A percentile compares a stretch with the other conserved stretches of the same genome.
phyloP scores from a whole-genome alignment of 2,329 filamentous ascomycete species.

The Fusarium solani-melongenae region DNA sequence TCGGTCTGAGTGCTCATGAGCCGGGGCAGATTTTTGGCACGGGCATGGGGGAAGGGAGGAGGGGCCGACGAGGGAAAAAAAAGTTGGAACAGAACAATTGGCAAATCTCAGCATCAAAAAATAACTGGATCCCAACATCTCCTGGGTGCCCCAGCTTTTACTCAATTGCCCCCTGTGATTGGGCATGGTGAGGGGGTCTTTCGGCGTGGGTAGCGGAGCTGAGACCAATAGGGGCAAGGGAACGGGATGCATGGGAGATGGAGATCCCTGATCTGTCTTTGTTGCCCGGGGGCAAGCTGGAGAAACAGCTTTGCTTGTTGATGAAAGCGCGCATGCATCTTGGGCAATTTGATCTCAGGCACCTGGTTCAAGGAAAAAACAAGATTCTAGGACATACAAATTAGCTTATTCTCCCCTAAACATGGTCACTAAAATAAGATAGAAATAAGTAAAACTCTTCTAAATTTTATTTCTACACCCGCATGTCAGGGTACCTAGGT shows the following conservation, averaged over 20 bases:
- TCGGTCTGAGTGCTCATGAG: background rate
- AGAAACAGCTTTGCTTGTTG: background rate
- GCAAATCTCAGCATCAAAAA: slow-evolving; percentile 12
- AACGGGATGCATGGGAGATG: slow-evolving; percentile 22
- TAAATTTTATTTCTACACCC: too few species aligned
- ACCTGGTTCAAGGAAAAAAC: too few species aligned
- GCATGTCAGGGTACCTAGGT: too few species aligned
- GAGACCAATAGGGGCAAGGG: slow-evolving; percentile 13
- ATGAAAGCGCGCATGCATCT: background rate
- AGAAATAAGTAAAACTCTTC: too few species aligned
- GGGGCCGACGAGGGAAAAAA: background rate
- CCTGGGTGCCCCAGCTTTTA: background rate
- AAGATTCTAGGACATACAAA: too few species aligned
- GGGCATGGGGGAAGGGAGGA: slow-evolving; percentile 9
- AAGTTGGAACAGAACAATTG: slow-evolving; percentile 23
- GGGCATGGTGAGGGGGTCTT: background rate
- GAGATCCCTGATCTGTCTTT: slow-evolving; percentile 11
- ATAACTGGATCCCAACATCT: background rate
- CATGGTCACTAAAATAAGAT: too few species aligned
- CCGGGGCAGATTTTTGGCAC: slow-evolving; percentile 3
- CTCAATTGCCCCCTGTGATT: slow-evolving; percentile 23
- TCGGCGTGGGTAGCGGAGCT: background rate
- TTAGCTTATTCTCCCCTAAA: too few species aligned
- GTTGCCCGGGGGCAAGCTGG: slow-evolving; percentile 6
- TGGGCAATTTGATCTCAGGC: background rate